Evolutionary conservation across 2,329 filamentous ascomycete genomes (phyloP), one percentile per base, ranked within the genome.

Genomic region (Cercospora beticola): DNA sequence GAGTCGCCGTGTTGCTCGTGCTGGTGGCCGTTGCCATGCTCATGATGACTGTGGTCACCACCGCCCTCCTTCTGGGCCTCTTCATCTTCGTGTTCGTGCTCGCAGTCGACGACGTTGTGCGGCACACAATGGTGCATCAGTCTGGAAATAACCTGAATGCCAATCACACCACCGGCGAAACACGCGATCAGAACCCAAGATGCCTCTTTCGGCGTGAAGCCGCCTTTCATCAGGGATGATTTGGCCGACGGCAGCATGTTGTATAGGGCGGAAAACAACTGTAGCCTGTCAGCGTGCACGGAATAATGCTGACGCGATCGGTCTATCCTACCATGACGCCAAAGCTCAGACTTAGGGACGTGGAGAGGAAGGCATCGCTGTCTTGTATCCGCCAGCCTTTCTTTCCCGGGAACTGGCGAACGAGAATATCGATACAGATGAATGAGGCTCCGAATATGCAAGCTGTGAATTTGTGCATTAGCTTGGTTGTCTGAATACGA

Each of bases 261-360:
- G 79, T 94, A 97, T 31, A 98, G 82, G 1, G 94, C 90, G 40
- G 94, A 97, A 80, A 97, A 97, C 49, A 97, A 86, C 93, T 97
- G 75, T 4, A 62, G 31, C 12, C 21, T 16, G 18, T 73, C 33
- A 74, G 71, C 31, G 33, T 59, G 56, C 26, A 43, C 56, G 6
- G 40, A 21, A 28, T 58, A 7, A 12, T 33, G 57, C 43, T 33
- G 23, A 31, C 40, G 21, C 8, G 30, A 28, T 36, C 65, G 18
- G 18, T 10, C 6, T 28, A 26, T 78, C 87, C 72, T 80, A 97
- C 94, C 93, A 99, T 97, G 57, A 98, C 94, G 54, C 95, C 94
- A 74, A 97, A 97, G 78, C 93, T 97, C 72, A 99, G 82, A 80
- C 94, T 97, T 69, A 98, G 82, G 0, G 94, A 97, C 23, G 89